These are phyloP conservation scores for Simplicillium sp. DNA, from an alignment of 2,329 filamentous ascomycete species.

Conservation along the genomic window DNA sequence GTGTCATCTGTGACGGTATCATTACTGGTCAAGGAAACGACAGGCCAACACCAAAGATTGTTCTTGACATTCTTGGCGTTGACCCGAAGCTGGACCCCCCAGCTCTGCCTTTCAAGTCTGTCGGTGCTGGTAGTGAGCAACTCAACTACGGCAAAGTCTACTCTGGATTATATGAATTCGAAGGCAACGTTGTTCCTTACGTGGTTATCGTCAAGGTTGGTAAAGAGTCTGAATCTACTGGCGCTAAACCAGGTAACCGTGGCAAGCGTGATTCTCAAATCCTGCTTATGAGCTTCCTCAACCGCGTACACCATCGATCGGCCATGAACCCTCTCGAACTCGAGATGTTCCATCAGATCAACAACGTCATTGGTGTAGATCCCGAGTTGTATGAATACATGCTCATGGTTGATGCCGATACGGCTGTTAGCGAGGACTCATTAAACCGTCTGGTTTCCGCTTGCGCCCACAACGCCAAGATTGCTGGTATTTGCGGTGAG, in stretches of 20 bases:
- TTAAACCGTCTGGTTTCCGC: slow-evolving; percentile 86
- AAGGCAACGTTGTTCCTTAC: slow-evolving; percentile 96
- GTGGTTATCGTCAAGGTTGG: slow-evolving; percentile 94
- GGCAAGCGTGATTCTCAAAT: slow-evolving; percentile 98
- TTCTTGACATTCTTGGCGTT: slow-evolving; percentile 92
- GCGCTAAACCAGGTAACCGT: slow-evolving; percentile 91
- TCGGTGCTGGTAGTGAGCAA: slow-evolving; percentile 81
- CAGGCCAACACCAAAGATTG: slow-evolving; percentile 92
- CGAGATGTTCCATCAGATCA: slow-evolving; percentile 98
- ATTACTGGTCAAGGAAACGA: slow-evolving; percentile 96
- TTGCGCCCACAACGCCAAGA: slow-evolving; percentile 89
- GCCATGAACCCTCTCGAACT: slow-evolving; percentile 94
- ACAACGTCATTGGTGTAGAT: slow-evolving; percentile 97
- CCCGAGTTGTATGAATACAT: slow-evolving; percentile 96
- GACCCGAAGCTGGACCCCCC: slow-evolving; percentile 95
- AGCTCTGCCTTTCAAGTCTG: slow-evolving; percentile 85
- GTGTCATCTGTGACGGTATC: slow-evolving; percentile 93
- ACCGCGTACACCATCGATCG: slow-evolving; percentile 87
- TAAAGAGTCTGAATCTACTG: slow-evolving; percentile 87
- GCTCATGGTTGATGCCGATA: slow-evolving; percentile 97
- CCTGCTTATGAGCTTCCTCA: slow-evolving; percentile 92
- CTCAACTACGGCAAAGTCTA: slow-evolving; percentile 99
- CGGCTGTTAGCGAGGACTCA: slow-evolving; percentile 83
- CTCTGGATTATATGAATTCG: slow-evolving; percentile 92
- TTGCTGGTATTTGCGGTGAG: slow-evolving; percentile 95